Evolutionary conservation across 352 stramenopile species (phyloP).

Genomic region (Halophytophthora polymorphica): DNA sequence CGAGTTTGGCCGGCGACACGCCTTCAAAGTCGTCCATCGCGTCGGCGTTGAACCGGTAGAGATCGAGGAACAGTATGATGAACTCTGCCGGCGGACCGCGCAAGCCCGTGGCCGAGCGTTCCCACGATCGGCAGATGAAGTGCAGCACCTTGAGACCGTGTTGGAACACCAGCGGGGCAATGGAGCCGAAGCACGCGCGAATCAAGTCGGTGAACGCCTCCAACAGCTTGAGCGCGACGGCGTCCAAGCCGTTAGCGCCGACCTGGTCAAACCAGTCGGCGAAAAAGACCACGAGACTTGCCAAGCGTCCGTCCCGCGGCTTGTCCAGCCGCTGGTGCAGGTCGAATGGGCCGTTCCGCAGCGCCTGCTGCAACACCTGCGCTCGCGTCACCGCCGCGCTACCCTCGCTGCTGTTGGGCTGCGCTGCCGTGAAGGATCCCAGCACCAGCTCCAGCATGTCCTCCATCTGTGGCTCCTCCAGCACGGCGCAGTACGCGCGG

Average conservation of each 20-base stretch:
- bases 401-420: constrained; percentile 9
- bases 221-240: constrained; percentile 43
- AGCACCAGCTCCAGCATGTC: constrained; percentile 58
- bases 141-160: constrained; percentile 44
- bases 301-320: constrained; percentile 16
- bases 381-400: constrained; percentile 23
- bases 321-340: constrained; percentile 20
- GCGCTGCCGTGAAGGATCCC: constrained; percentile 29
- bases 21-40: constrained; percentile 27
- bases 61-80: constrained; percentile 52
- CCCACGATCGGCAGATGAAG: constrained; percentile 66
- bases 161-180: constrained; percentile 39
- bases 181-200: constrained; percentile 35
- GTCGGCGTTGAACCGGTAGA: constrained; percentile 49
- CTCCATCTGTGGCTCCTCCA: constrained; percentile 46
- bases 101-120: constrained; percentile 28
- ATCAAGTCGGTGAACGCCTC: constrained; percentile 52
- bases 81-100: constrained; percentile 46
- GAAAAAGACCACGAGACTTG: constrained; percentile 41
- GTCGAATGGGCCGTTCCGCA: constrained; percentile 65
- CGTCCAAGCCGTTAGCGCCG: constrained; percentile 27
- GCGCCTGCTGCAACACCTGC: constrained; percentile 36
- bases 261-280: constrained; percentile 45
- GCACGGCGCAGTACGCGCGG: constrained; percentile 66
- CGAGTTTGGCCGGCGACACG: constrained; percentile 31